Conservation (phyloP, 2,329 filamentous ascomycete species). For the Colletotrichum incanum region DNA sequence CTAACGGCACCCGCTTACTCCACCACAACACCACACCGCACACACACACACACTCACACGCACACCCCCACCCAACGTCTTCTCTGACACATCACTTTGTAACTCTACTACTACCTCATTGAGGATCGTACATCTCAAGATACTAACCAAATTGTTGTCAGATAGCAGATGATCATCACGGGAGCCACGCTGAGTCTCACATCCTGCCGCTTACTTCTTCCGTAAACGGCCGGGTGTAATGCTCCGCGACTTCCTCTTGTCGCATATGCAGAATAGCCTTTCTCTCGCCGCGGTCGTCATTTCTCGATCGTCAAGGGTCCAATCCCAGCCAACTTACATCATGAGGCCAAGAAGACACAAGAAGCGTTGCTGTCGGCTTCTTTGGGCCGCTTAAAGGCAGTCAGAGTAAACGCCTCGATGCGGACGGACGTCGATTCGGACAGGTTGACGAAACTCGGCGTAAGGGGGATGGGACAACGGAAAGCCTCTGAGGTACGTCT, state of each 20-base stretch:
- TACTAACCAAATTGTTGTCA: neutral
- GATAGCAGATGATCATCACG: neutral
- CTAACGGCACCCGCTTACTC: neutral
- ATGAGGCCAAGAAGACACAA: neutral
- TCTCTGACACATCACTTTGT: neutral
- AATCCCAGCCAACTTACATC: neutral
- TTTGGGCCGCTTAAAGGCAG: neutral
- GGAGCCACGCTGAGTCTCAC: neutral
- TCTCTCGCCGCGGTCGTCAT: neutral
- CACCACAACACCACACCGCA: neutral
- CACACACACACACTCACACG: neutral
- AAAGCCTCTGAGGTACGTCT: neutral
- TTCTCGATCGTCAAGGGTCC: neutral
- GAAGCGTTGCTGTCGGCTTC: neutral
- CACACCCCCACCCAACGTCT: neutral
- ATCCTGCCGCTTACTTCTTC: neutral
- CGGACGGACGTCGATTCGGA: neutral
- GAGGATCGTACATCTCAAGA: neutral
- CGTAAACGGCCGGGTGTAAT: neutral
- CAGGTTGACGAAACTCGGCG: neutral
- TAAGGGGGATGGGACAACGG: too few relatives aligned
- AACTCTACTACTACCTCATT: neutral
- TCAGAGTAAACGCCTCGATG: neutral
- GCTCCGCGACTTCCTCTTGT: neutral
- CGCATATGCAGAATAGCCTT: neutral